Conservation (phyloP, 192 early-diverging fungal species). For the Helicostylum pulchrum region DNA sequence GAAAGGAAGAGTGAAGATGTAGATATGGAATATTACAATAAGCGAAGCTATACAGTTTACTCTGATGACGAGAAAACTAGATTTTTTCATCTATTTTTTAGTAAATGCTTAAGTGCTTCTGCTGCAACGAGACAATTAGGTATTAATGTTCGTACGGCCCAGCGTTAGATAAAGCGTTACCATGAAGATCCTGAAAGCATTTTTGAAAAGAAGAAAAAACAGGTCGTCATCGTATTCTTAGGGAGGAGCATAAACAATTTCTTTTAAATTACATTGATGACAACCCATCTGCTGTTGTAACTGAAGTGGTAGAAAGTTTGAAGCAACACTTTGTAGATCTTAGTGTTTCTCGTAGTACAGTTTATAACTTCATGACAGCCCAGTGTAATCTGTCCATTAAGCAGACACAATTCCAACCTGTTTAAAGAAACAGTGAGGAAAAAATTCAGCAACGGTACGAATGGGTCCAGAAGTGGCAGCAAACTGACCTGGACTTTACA, state of each 20-base stretch:
- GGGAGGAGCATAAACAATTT: conserved; percentile 14
- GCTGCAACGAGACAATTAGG: conserved; percentile 12
- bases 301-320: conserved; percentile 8
- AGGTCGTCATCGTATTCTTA: conserved; percentile 16
- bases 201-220: conserved; percentile 14
- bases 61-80: too few species aligned
- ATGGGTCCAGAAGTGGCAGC: conserved; percentile 12
- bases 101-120: not conserved
- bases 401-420: not conserved
- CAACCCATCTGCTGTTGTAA: conserved; percentile 16
- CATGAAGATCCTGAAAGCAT: conserved; percentile 18
- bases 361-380: conserved; percentile 15
- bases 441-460: conserved; percentile 10
- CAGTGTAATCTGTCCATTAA: conserved; percentile 14
- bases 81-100: too few species aligned
- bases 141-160: conserved; percentile 5
- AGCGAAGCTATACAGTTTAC: conserved; percentile 6
- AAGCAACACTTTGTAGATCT: conserved; percentile 11
- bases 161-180: conserved; percentile 11
- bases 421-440: conserved; percentile 17
- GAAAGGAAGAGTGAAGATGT: conserved; percentile 3
- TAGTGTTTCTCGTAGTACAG: conserved; percentile 10
- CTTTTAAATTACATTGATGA: conserved; percentile 22
- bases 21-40: conserved; percentile 11
- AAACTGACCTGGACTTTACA: conserved; percentile 14